These are phyloP conservation scores for Akebia trifoliata DNA, from an alignment of 164 flowering plant genomes.

Conservation along the genomic window DNA sequence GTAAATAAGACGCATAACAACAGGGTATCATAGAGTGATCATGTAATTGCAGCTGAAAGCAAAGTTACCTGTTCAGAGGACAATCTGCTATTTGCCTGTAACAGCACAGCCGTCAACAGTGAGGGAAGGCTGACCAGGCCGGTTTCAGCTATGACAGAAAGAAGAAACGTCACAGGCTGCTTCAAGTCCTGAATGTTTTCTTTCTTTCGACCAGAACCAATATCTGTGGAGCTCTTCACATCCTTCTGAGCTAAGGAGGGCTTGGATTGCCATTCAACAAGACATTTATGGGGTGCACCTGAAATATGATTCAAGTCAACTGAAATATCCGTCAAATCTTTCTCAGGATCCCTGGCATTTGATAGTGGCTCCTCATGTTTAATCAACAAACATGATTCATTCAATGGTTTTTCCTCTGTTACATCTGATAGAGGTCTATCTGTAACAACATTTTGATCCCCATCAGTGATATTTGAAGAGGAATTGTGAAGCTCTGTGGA, in stretches of 20 bases:
- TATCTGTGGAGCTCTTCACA: slow-evolving; percentile 22
- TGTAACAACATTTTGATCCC: slow-evolving; percentile 20
- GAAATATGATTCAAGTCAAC: slow-evolving; percentile 10
- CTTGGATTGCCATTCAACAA: slow-evolving; percentile 19
- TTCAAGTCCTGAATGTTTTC: slow-evolving; percentile 32
- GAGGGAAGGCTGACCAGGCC: slow-evolving; percentile 89
- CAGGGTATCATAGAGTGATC: neutral
- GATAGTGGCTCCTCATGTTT: slow-evolving; percentile 13
- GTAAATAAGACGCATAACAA: neutral
- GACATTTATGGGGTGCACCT: slow-evolving; percentile 24
- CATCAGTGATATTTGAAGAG: slow-evolving; percentile 18
- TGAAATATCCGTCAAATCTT: slow-evolving; percentile 14
- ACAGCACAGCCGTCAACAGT: slow-evolving; percentile 75
- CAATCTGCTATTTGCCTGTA: slow-evolving; percentile 76
- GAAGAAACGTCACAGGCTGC: slow-evolving; percentile 55
- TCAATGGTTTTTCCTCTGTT: slow-evolving; percentile 39
- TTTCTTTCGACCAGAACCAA: slow-evolving; percentile 31
- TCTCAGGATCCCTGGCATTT: slow-evolving; percentile 17
- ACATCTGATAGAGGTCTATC: slow-evolving; percentile 27
- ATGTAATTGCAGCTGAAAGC: neutral
- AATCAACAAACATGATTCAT: slow-evolving; percentile 22
- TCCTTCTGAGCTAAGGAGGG: slow-evolving; percentile 30
- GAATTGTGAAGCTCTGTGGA: slow-evolving; percentile 22
- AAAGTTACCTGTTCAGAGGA: slow-evolving; percentile 80
- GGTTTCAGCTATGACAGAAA: slow-evolving; percentile 79